Evolutionary conservation across 1,284 basidiomycete species (phyloP), one percentile per base, ranked within the genome.

Genomic region (Puccinia polysora): DNA sequence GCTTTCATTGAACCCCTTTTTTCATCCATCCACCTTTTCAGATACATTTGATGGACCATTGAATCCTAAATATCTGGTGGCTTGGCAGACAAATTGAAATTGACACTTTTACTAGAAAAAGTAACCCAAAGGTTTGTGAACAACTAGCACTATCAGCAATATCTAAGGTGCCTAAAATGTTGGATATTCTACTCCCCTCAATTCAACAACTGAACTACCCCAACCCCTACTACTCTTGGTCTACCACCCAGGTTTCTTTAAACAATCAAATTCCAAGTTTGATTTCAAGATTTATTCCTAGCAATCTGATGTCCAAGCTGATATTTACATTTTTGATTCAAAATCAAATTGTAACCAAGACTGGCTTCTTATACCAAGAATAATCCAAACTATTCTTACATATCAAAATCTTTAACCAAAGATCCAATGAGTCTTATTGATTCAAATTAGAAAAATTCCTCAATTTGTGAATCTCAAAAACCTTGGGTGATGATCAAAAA

Each of bases 161-260:
- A 97, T 81, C 81, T 89, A 68, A 85, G 94, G 47, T 96, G 97
- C 80, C 84, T 97, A 59, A 89, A 88, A 79, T 81, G 95, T 34
- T 96, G 92, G 93, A 85, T 87, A 15, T 82, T 88, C 73, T 92
- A 92, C 78, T 87, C 90, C 1, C 84, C 85, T 58, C 84, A 86
- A 75, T 84, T 88, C 49, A n/a, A n/a, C n/a, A n/a, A n/a, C n/a
- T n/a, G n/a, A n/a, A n/a, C n/a, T n/a, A n/a, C n/a, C n/a, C 82
- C 84, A 73, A n/a, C n/a, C n/a, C n/a, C n/a, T n/a, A n/a, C n/a
- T n/a, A n/a, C n/a, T n/a, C n/a, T n/a, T n/a, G n/a, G n/a, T n/a
- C n/a, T n/a, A n/a, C n/a, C n/a, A n/a, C n/a, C n/a, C n/a, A n/a
- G n/a, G n/a, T n/a, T n/a, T n/a, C n/a, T n/a, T n/a, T n/a, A n/a